Conservation (phyloP, 768 basidiomycete species). For the Scleroderma citrinum region DNA sequence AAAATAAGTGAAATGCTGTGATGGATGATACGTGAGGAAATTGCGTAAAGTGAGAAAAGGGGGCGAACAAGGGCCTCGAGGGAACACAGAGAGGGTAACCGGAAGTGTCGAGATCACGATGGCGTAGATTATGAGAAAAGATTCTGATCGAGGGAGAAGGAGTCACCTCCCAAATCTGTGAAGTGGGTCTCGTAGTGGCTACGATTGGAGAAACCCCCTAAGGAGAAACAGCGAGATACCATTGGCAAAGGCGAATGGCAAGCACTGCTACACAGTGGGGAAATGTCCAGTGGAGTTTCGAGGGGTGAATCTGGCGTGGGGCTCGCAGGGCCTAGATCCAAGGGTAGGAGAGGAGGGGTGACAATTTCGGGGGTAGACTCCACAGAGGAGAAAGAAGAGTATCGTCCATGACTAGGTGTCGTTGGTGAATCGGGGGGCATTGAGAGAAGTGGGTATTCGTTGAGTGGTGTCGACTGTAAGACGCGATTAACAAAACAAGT, state of each 20-base stretch:
- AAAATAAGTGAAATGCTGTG: slow-evolving; percentile 17
- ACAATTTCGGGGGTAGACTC: slow-evolving; percentile 53
- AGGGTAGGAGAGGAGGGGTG: slow-evolving; percentile 33
- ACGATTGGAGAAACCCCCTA: slow-evolving; percentile 29
- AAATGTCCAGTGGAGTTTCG: slow-evolving; percentile 18
- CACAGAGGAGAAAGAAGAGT: slow-evolving; percentile 47
- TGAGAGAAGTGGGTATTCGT: slow-evolving; percentile 50
- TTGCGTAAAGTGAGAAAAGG: slow-evolving; percentile 27
- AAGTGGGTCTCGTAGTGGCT: slow-evolving; percentile 36
- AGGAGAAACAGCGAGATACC: slow-evolving; percentile 40
- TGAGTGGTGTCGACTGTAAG: slow-evolving; percentile 29
- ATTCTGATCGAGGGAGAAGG: slow-evolving; percentile 39
- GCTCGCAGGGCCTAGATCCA: slow-evolving; percentile 34
- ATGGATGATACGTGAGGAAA: slow-evolving; percentile 26
- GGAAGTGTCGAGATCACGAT: slow-evolving; percentile 18
- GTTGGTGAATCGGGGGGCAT: slow-evolving; percentile 49
- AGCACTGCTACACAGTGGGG: slow-evolving; percentile 18
- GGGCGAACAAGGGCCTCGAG: slow-evolving; percentile 19
- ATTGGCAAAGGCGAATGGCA: slow-evolving; percentile 23
- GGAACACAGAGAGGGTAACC: slow-evolving; percentile 14
- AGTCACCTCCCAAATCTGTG: slow-evolving; percentile 31
- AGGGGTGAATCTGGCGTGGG: slow-evolving; percentile 34
- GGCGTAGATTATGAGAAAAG: slow-evolving; percentile 41
- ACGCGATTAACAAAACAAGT: slow-evolving; percentile 19
- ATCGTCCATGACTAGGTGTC: slow-evolving; percentile 34